Evolutionary conservation across 2,329 filamentous ascomycete species (phyloP).

Genomic region (Aspergillus aculeatus): DNA sequence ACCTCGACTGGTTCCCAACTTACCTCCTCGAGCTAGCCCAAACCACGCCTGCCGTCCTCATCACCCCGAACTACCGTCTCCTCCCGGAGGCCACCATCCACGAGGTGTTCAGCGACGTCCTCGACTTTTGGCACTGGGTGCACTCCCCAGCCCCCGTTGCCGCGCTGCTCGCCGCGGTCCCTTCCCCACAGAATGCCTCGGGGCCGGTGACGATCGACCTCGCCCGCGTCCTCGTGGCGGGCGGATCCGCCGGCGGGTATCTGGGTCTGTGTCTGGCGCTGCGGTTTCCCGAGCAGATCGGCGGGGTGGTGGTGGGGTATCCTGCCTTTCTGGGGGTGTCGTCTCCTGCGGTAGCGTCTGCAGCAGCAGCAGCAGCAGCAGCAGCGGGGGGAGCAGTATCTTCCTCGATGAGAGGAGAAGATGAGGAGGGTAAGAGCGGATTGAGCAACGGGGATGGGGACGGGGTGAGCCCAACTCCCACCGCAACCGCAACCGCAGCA

Average conservation of each 20-base stretch:
- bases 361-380: background rate
- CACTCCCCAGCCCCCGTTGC: constrained; percentile 23
- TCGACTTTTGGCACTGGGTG: constrained; percentile 51
- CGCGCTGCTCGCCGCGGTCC: constrained; percentile 9
- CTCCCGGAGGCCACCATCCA: constrained; percentile 49
- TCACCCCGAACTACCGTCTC: constrained; percentile 53
- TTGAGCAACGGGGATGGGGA: too few relatives aligned
- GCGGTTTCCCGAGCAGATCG: constrained; percentile 29
- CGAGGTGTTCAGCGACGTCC: constrained; percentile 50
- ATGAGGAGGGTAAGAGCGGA: too few relatives aligned
- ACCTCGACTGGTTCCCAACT: constrained; percentile 27
- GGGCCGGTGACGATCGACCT: too few relatives aligned
- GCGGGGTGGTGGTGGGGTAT: constrained; percentile 32
- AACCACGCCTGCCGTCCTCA: constrained; percentile 44
- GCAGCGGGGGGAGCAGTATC: too few relatives aligned
- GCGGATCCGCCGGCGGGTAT: constrained; percentile 34
- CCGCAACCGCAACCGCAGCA: too few relatives aligned
- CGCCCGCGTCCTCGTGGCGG: constrained; percentile 28
- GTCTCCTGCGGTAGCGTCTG: constrained; percentile 17
- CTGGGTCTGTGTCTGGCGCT: constrained; percentile 30
- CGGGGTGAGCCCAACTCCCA: too few relatives aligned
- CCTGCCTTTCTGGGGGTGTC: constrained; percentile 30
- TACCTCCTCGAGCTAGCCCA: constrained; percentile 43
- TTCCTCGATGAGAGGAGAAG: too few relatives aligned
- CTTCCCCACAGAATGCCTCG: background rate